Conservation (phyloP, 345 rosid genomes). For the Carallia brachiata region DNA sequence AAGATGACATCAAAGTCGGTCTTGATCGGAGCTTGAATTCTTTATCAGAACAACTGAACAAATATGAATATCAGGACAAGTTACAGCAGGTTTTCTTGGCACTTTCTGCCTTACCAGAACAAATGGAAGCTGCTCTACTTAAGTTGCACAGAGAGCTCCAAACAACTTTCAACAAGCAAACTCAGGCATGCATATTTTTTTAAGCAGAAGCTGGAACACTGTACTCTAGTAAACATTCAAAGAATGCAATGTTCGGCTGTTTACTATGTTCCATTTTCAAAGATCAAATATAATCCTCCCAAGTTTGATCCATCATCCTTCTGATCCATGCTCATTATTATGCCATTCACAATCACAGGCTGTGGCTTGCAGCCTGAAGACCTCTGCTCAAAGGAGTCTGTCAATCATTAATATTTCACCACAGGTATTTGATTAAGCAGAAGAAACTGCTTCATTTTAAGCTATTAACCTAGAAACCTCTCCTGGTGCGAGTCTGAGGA, state of each 20-base stretch:
- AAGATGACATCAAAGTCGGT: conserved; percentile 56
- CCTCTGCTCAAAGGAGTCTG: conserved; percentile 35
- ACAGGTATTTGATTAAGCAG: conserved; percentile 37
- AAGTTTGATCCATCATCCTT: too few relatives aligned
- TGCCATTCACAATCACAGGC: conserved; percentile 33
- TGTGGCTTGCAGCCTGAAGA: conserved; percentile 32
- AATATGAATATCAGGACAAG: conserved; percentile 46
- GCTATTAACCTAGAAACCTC: neutral
- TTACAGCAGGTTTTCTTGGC: conserved; percentile 42
- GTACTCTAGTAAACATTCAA: neutral
- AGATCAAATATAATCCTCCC: too few relatives aligned
- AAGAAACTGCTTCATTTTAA: conserved; percentile 2
- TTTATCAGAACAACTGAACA: conserved; percentile 54
- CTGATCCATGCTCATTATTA: too few relatives aligned
- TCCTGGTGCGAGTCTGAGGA: conserved; percentile 3
- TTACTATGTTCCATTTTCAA: neutral
- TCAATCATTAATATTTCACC: conserved; percentile 32
- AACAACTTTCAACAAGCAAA: conserved; percentile 47
- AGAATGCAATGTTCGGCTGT: neutral
- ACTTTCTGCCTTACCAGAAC: conserved; percentile 56
- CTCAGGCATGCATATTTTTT: conserved; percentile 46
- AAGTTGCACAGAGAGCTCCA: conserved; percentile 52
- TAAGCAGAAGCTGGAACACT: conserved; percentile 1
- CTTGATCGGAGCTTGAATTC: conserved; percentile 59
- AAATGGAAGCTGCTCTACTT: conserved; percentile 47